phyloP scores from a whole-genome alignment of 768 basidiomycete genomes.

The Pleurotus platypus region DNA sequence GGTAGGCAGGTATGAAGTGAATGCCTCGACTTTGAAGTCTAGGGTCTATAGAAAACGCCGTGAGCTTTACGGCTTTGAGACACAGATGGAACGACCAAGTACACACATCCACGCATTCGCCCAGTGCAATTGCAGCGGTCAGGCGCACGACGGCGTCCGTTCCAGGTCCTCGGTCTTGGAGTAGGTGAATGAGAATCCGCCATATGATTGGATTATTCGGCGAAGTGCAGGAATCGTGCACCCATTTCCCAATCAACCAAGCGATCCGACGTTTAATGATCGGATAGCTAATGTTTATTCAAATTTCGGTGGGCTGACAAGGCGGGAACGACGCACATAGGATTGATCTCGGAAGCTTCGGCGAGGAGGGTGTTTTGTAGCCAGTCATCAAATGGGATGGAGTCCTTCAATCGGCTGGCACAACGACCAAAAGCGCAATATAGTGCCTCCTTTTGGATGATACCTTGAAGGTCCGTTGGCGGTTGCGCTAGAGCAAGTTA shows the following conservation, averaged over 20 bases:
- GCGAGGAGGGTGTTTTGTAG: constrained; percentile 52
- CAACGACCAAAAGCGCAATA: constrained; percentile 91
- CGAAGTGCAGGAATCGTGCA: constrained; percentile 60
- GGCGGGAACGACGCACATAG: constrained; percentile 40
- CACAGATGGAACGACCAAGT: background rate
- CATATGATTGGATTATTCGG: constrained; percentile 67
- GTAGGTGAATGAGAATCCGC: constrained; percentile 76
- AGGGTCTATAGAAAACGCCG: constrained; percentile 42
- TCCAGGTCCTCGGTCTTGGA: constrained; percentile 64
- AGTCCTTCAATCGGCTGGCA: constrained; percentile 53
- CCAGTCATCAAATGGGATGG: constrained; percentile 71
- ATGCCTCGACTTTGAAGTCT: constrained; percentile 57
- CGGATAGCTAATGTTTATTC: constrained; percentile 56
- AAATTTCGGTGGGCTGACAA: background rate
- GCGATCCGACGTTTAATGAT: constrained; percentile 94
- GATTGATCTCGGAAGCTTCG: constrained; percentile 59
- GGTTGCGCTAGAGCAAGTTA: constrained; percentile 32
- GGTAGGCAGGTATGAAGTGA: constrained; percentile 65
- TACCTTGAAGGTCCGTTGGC: constrained; percentile 47
- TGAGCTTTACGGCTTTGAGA: background rate
- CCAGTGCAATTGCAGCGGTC: constrained; percentile 75
- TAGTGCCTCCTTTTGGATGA: constrained; percentile 81
- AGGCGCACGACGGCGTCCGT: constrained; percentile 85
- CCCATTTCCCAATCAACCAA: constrained; percentile 91
- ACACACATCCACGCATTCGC: constrained; percentile 83